Percentiles rank a stretch among this genome's conserved stretches.
These are phyloP conservation scores for Tricholoma saponaceum DNA, from an alignment of 768 basidiomycete genomes.

Conservation along the genomic window DNA sequence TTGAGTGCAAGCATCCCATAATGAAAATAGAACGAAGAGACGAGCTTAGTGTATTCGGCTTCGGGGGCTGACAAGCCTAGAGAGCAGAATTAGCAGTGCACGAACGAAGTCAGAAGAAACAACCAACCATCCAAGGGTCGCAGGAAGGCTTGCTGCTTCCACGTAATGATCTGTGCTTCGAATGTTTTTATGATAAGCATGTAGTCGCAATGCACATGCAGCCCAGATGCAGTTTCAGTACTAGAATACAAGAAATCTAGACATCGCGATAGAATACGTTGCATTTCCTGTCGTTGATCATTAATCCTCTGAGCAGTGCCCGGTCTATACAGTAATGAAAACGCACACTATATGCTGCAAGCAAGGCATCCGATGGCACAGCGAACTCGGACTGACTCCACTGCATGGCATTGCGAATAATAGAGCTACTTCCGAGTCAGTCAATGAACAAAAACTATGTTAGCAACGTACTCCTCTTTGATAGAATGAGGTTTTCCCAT, in stretches of 20 bases:
- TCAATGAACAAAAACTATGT: neutral
- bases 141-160: slow-evolving; percentile 46
- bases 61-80: slow-evolving; percentile 23
- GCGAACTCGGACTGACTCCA: slow-evolving; percentile 75
- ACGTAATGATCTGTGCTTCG: slow-evolving; percentile 67
- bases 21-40: slow-evolving; percentile 74
- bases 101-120: neutral
- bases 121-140: slow-evolving; percentile 25
- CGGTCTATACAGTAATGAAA: neutral
- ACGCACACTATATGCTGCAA: slow-evolving; percentile 78
- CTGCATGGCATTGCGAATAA: slow-evolving; percentile 75
- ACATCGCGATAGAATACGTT: slow-evolving; percentile 84
- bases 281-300: slow-evolving; percentile 55
- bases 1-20: slow-evolving; percentile 88
- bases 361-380: slow-evolving; percentile 56
- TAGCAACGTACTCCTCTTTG: slow-evolving; percentile 77
- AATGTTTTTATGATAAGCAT: slow-evolving; percentile 79
- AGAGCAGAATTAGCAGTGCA: neutral
- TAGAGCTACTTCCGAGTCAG: slow-evolving; percentile 49
- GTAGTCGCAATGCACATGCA: slow-evolving; percentile 85
- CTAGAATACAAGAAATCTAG: slow-evolving; percentile 89
- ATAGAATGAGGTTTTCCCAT: slow-evolving; percentile 96
- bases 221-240: slow-evolving; percentile 72
- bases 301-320: neutral
- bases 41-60: slow-evolving; percentile 44